Conservation (phyloP, 495 filamentous ascomycete genomes). For the Glarea lozoyensis region DNA sequence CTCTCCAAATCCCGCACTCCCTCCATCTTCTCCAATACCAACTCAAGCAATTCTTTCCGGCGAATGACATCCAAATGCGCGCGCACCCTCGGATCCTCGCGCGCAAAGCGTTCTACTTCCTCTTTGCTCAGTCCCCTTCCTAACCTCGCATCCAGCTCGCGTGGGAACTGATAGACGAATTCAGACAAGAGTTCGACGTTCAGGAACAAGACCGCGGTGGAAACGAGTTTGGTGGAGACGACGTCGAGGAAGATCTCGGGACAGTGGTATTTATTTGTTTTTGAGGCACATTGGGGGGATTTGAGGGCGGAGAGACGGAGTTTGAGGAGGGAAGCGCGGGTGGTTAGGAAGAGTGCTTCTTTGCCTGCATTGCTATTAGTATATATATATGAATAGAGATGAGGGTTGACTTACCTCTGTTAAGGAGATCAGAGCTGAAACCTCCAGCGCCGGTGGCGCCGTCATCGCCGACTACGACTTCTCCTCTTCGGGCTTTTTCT, state of each 20-base stretch:
- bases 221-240: slow-evolving; percentile 88
- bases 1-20: slow-evolving; percentile 61
- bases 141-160: slow-evolving; percentile 83
- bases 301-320: slow-evolving; percentile 83
- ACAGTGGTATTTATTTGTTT: slow-evolving; percentile 89
- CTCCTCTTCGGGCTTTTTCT: slow-evolving; percentile 76
- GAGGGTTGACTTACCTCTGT: slow-evolving; percentile 50
- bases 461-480: slow-evolving; percentile 74
- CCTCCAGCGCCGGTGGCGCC: slow-evolving; percentile 80
- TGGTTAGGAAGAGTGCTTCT: slow-evolving; percentile 87
- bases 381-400: neutral
- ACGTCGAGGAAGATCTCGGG: slow-evolving; percentile 96
- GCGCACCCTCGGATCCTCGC: slow-evolving; percentile 82
- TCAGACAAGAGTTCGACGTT: slow-evolving; percentile 95
- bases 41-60: slow-evolving; percentile 85
- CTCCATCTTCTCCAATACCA: slow-evolving; percentile 92
- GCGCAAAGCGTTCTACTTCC: slow-evolving; percentile 82
- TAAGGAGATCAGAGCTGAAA: slow-evolving; percentile 74
- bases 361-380: slow-evolving; percentile 45
- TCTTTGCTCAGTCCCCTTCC: slow-evolving; percentile 67
- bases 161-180: slow-evolving; percentile 94
- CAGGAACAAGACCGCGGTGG: slow-evolving; percentile 91
- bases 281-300: slow-evolving; percentile 61
- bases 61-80: slow-evolving; percentile 84
- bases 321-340: slow-evolving; percentile 79